Evolutionary conservation across 2,329 filamentous ascomycete genomes (phyloP), one percentile per base, ranked within the genome.

Genomic region (Blumeria graminis): DNA sequence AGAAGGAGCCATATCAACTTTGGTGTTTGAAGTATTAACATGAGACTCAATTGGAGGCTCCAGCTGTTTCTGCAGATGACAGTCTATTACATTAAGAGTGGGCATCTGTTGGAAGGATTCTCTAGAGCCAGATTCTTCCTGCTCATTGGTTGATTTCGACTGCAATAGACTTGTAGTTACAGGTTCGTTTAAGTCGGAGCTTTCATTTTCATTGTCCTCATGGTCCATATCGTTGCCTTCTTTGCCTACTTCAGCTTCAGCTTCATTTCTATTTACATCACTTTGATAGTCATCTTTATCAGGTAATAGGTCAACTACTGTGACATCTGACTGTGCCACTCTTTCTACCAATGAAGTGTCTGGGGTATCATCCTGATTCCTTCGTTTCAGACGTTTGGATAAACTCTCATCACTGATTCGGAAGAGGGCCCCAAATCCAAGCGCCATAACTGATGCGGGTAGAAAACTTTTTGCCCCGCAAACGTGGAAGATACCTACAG

Each of bases 381-480:
- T 75, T 66, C 93, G 84, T 66, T 86, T 90, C 45, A 81, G 74
- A 67, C 95, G 89, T 57, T 80, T 84, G 3, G 74, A 76, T 66
- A 87, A 85, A 69, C 88, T 94, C 63, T 89, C 84, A 57, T 93
- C 85, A 63, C 86, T 94, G 55, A 96, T 82, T 63, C 80, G 82
- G 68, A 94, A 98, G 68, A 94, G 75, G 48, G 94, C 76, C 1
- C 81, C 89, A 65, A 96, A 86, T 0, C 92, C 92, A 35, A 98
- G 76, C 1, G 95, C 72, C 33, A 96, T 73, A 64, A 90, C 88
- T 6, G 87, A 83, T 1, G 92, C 90, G 0, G 90, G 86, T 38
- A 98, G 69, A 62, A 84, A 92, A 64, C 94, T 94, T 71, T 95
- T 96, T 70, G 85, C 84, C 1, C 89, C 90, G 39, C 78, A 77